A percentile compares a stretch with the other conserved stretches of the same genome.
phyloP scores from a whole-genome alignment of 805 yeast species.

The Cyberlindnera amylophila region DNA sequence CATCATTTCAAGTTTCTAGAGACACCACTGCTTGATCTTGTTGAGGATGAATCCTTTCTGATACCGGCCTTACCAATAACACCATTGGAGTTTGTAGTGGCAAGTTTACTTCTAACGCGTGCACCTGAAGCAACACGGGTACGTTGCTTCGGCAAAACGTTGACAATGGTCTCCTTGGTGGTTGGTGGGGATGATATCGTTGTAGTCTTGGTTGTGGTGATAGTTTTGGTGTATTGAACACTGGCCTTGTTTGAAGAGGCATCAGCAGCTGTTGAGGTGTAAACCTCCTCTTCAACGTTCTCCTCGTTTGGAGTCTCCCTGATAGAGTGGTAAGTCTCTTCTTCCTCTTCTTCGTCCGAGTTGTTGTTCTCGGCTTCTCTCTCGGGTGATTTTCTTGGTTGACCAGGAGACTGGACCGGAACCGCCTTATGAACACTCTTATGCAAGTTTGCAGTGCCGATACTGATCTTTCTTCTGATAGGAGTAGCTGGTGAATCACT shows the following conservation, averaged over 20 bases:
- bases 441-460: conserved; percentile 61
- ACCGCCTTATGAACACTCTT: conserved; percentile 72
- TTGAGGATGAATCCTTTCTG: conserved; percentile 24
- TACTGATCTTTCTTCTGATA: conserved; percentile 62
- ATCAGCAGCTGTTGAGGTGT: neutral
- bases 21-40: conserved; percentile 25
- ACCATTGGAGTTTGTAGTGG: conserved; percentile 16
- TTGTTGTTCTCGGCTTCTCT: conserved; percentile 25
- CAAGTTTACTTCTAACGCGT: conserved; percentile 28
- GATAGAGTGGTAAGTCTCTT: conserved; percentile 25
- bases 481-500: conserved; percentile 62
- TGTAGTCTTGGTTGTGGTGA: conserved; percentile 29
- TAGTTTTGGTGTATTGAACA: conserved; percentile 26
- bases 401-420: conserved; percentile 94
- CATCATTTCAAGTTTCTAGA: conserved; percentile 13
- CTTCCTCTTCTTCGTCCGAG: conserved; percentile 26
- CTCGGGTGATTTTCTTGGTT: conserved; percentile 71
- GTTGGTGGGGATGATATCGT: conserved; percentile 30
- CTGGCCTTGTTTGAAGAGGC: conserved; percentile 9
- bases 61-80: conserved; percentile 27
- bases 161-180: conserved; percentile 18
- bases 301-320: conserved; percentile 14
- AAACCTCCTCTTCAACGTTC: conserved; percentile 3
- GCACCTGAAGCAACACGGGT: conserved; percentile 27
- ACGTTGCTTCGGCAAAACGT: conserved; percentile 26